phyloP scores from a whole-genome alignment of 768 basidiomycete genomes.

The Omphalotus guepiniiformis region DNA sequence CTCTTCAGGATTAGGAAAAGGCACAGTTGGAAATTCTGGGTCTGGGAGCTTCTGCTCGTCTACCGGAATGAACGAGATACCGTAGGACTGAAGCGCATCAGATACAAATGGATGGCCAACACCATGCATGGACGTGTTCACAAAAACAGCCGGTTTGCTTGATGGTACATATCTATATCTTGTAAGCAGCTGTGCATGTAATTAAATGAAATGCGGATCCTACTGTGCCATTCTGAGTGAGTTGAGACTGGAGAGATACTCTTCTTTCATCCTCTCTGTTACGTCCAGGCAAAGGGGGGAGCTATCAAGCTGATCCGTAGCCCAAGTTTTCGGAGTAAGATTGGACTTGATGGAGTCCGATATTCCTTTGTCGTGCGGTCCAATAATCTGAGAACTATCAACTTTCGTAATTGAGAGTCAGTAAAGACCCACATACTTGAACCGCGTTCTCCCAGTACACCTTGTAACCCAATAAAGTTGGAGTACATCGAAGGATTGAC shows the following conservation, averaged over 20 bases:
- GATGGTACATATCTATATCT: constrained; percentile 5
- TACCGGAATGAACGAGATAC: constrained; percentile 44
- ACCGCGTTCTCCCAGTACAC: constrained; percentile 90
- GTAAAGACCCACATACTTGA: constrained; percentile 43
- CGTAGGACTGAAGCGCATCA: constrained; percentile 53
- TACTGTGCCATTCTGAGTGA: constrained; percentile 21
- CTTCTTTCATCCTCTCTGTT: constrained; percentile 54
- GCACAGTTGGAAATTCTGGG: constrained; percentile 82
- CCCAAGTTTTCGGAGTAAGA: constrained; percentile 50
- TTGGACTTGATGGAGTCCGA: constrained; percentile 58
- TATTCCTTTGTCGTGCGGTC: constrained; percentile 79
- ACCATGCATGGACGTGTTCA: constrained; percentile 90
- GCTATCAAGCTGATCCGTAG: constrained; percentile 25
- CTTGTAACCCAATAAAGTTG: constrained; percentile 27
- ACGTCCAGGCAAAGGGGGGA: constrained; percentile 49
- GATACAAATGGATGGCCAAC: constrained; percentile 67
- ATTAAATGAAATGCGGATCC: too few species aligned
- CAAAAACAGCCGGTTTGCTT: constrained; percentile 46
- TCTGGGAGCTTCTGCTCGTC: constrained; percentile 69
- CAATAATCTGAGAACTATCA: constrained; percentile 58
- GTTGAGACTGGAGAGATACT: constrained; percentile 44
- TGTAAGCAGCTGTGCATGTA: background rate
- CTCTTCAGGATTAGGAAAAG: constrained; percentile 89
- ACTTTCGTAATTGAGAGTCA: background rate
- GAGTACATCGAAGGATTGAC: background rate